Evolutionary conservation across 192 early-diverging fungal species (phyloP).

Genomic region (Diversispora epigaea): DNA sequence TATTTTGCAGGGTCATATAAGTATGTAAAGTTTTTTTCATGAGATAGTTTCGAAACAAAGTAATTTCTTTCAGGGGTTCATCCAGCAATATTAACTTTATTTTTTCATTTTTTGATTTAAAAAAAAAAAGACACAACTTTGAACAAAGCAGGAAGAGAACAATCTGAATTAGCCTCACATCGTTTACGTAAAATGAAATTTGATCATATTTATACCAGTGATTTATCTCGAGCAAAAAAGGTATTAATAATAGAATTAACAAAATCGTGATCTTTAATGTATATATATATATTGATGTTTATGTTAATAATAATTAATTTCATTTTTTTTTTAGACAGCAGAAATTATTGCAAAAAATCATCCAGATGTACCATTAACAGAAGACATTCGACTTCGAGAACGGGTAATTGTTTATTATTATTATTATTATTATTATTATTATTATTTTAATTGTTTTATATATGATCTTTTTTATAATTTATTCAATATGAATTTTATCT

Average conservation of each 20-base stretch:
- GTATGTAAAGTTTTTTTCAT: neutral
- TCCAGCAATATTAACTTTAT: neutral
- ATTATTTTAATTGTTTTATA: neutral
- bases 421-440: neutral
- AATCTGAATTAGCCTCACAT: conserved; percentile 9
- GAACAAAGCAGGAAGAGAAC: conserved; percentile 27
- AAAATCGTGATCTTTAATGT: neutral
- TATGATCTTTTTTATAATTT: neutral
- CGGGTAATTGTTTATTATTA: too few species aligned
- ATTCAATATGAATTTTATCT: neutral
- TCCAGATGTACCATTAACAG: conserved; percentile 7
- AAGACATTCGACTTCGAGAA: conserved; percentile 19
- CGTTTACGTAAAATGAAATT: conserved; percentile 28
- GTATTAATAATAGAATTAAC: neutral
- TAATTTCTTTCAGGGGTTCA: neutral
- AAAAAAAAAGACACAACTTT: conserved; percentile 21
- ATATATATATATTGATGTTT: neutral
- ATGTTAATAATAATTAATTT: neutral
- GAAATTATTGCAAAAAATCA: conserved; percentile 28
- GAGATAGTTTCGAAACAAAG: too few species aligned
- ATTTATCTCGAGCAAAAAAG: conserved; percentile 27
- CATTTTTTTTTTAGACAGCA: conserved; percentile 18
- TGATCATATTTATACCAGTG: conserved; percentile 32
- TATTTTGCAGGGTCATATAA: conserved; percentile 30
- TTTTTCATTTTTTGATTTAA: neutral